Conservation (phyloP, 331 rosid genomes). For the Quercus phellos region DNA sequence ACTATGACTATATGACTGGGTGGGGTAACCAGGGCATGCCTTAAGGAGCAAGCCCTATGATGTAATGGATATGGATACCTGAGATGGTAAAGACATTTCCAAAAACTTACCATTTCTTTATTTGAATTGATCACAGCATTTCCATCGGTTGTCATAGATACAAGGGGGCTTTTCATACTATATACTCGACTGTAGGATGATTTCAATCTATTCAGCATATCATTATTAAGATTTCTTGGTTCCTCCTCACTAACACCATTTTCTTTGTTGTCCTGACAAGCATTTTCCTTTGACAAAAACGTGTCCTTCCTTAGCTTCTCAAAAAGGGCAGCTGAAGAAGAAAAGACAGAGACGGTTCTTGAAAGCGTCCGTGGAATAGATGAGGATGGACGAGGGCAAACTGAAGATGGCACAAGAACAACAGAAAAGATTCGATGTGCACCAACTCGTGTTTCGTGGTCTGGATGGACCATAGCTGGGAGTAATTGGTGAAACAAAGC, state of each 20-base stretch:
- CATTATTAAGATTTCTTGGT: slow-evolving; percentile 30
- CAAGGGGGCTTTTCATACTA: slow-evolving; percentile 40
- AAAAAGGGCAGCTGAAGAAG: slow-evolving; percentile 90
- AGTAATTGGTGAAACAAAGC: slow-evolving; percentile 89
- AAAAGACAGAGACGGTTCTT: slow-evolving; percentile 78
- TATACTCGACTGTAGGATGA: slow-evolving; percentile 42
- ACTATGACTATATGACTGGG: background rate
- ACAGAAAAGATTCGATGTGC: slow-evolving; percentile 87
- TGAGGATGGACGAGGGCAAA: slow-evolving; percentile 55
- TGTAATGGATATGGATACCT: background rate
- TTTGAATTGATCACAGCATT: slow-evolving; percentile 26
- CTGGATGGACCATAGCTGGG: slow-evolving; percentile 86
- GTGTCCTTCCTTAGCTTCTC: slow-evolving; percentile 72
- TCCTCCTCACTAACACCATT: slow-evolving; percentile 30
- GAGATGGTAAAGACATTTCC: background rate
- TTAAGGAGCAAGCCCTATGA: background rate
- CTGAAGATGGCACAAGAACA: slow-evolving; percentile 84
- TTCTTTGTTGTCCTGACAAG: slow-evolving; percentile 28
- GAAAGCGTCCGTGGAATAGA: slow-evolving; percentile 67
- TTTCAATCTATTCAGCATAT: slow-evolving; percentile 47
- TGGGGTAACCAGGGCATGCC: background rate
- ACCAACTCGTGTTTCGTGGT: slow-evolving; percentile 78
- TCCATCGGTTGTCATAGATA: slow-evolving; percentile 29
- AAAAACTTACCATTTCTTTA: slow-evolving; percentile 54
- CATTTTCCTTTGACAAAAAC: slow-evolving; percentile 44